A percentile compares a stretch with the other conserved stretches of the same genome.
phyloP scores from a whole-genome alignment of 2,329 filamentous ascomycete species.

The Apiospora malaysiana region DNA sequence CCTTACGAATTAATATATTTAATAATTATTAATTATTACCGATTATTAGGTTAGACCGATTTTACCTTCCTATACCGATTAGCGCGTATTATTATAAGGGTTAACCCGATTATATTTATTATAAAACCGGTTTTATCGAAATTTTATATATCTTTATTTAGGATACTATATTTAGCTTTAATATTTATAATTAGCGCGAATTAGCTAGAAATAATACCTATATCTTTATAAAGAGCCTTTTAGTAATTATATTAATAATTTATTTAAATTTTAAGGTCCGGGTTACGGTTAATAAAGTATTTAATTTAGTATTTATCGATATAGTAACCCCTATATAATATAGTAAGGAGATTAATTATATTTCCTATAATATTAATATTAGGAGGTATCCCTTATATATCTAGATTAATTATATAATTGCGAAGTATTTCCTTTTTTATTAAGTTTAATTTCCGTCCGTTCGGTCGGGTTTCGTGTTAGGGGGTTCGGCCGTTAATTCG shows the following conservation, averaged over 20 bases:
- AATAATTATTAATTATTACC: neutral
- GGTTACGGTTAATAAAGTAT: neutral
- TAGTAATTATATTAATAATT: neutral
- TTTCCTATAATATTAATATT: neutral
- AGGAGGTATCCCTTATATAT: neutral
- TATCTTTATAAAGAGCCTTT: neutral
- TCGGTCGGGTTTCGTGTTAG: no score
- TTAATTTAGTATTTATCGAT: neutral
- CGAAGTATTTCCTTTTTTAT: neutral
- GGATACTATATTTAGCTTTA: neutral
- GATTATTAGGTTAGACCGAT: neutral
- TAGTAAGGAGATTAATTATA: neutral
- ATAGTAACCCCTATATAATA: neutral
- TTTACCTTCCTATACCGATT: neutral
- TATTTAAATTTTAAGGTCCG: neutral
- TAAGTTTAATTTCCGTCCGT: neutral
- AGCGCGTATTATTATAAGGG: neutral
- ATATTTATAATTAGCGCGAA: neutral
- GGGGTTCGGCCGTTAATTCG: no score
- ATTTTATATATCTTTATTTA: no score
- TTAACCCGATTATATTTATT: neutral
- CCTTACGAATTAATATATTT: neutral
- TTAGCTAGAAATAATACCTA: neutral
- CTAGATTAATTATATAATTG: conserved; percentile 3
- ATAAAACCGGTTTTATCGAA: neutral